phyloP scores from a whole-genome alignment of 2,329 filamentous ascomycete genomes.

The Hypoxylon sp. region DNA sequence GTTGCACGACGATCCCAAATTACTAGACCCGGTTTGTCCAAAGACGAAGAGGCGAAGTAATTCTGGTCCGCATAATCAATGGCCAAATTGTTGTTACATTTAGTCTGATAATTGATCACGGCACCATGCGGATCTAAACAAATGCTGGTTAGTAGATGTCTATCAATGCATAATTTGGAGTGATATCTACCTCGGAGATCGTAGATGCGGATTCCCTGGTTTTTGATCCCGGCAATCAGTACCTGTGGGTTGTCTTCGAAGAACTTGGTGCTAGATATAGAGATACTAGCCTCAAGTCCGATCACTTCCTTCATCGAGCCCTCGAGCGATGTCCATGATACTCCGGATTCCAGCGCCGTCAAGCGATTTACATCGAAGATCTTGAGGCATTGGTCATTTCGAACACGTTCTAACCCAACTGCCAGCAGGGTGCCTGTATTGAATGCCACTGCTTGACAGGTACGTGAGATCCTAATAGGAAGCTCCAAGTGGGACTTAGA shows the following conservation, averaged over 20 bases:
- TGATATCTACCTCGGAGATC: constrained; percentile 75
- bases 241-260: constrained; percentile 82
- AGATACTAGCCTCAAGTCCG: constrained; percentile 73
- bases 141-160: constrained; percentile 43
- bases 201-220: constrained; percentile 79
- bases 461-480: constrained; percentile 78
- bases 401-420: constrained; percentile 82
- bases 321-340: constrained; percentile 63
- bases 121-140: constrained; percentile 61
- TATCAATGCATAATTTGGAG: background rate
- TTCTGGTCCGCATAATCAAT: constrained; percentile 85
- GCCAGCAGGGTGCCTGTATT: constrained; percentile 78
- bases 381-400: constrained; percentile 84
- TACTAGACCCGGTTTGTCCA: constrained; percentile 79
- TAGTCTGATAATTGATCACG: constrained; percentile 71
- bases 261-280: constrained; percentile 86
- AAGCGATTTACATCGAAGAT: constrained; percentile 82
- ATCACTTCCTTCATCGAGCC: constrained; percentile 66
- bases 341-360: constrained; percentile 60
- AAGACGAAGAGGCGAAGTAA: constrained; percentile 83
- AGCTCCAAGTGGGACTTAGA: constrained; percentile 74
- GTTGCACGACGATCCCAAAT: constrained; percentile 82
- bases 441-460: constrained; percentile 85
- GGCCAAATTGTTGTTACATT: constrained; percentile 76
- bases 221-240: constrained; percentile 79